Evolutionary conservation across 192 early-diverging fungal genomes (phyloP).

Genomic region (Gonapodya prolifera): DNA sequence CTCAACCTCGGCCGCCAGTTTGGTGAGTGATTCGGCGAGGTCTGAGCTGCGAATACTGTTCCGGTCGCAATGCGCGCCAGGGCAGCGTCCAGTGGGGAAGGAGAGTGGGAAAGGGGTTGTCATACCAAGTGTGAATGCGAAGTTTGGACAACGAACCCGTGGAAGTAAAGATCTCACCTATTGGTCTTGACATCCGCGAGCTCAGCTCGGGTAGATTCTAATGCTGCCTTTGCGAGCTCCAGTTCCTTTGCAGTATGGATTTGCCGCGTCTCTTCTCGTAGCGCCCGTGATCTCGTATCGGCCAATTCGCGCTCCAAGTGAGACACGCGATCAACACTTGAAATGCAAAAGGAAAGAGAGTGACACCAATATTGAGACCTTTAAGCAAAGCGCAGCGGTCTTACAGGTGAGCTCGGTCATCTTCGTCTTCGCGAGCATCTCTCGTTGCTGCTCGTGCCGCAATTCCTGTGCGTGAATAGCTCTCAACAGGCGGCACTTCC

Average conservation of each 20-base stretch:
- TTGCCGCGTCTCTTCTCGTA: not conserved
- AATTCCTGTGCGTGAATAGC: not conserved
- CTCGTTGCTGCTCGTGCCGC: not conserved
- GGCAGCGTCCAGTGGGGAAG: too few species aligned
- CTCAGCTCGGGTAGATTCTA: not conserved
- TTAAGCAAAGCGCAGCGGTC: not conserved
- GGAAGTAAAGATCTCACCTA: too few species aligned
- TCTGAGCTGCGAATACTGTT: not conserved
- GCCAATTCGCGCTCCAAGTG: not conserved
- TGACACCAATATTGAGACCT: too few species aligned
- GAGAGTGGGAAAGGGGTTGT: too few species aligned
- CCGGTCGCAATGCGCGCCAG: too few species aligned
- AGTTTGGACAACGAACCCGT: too few species aligned
- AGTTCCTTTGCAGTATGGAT: not conserved
- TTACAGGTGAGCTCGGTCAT: not conserved
- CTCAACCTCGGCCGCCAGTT: not conserved
- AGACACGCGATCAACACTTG: not conserved
- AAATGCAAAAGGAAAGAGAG: not conserved
- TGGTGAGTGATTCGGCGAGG: not conserved
- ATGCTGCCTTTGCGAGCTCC: not conserved
- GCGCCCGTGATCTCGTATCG: not conserved
- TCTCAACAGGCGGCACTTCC: not conserved
- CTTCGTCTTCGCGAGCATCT: not conserved
- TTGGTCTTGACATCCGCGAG: not conserved
- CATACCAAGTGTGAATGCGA: too few species aligned